phyloP scores from a whole-genome alignment of 164 flowering plant genomes.

The Liriodendron chinense region DNA sequence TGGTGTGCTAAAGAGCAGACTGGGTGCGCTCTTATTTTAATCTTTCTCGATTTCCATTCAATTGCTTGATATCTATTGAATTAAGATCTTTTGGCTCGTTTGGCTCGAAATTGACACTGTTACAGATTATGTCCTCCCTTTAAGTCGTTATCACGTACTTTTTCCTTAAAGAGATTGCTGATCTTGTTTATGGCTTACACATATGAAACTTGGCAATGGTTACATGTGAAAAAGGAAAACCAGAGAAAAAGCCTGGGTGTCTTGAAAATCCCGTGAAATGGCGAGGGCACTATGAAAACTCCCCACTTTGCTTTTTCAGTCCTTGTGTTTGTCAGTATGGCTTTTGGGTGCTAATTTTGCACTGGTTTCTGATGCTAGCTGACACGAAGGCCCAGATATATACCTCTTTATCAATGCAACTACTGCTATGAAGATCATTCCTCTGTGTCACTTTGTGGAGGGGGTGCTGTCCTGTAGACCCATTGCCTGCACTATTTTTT shows the following conservation, averaged over 20 bases:
- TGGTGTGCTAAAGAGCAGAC: constrained; percentile 12
- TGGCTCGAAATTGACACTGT: background rate
- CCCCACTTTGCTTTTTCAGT: constrained; percentile 5
- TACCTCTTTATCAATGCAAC: constrained; percentile 5
- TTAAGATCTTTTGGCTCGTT: background rate
- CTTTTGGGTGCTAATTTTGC: constrained; percentile 10
- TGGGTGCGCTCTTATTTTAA: constrained; percentile 9
- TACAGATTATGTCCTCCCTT: constrained; percentile 1
- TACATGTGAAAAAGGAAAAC: background rate
- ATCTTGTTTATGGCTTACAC: background rate
- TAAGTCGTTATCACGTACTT: background rate
- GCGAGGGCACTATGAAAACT: constrained; percentile 13
- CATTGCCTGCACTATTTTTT: constrained; percentile 7
- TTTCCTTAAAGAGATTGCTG: background rate
- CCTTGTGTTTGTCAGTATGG: constrained; percentile 10
- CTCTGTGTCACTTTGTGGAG: constrained; percentile 8
- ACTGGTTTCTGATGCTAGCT: constrained; percentile 11
- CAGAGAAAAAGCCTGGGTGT: background rate
- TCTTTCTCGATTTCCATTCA: background rate
- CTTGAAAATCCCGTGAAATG: constrained; percentile 12
- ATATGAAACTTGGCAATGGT: background rate
- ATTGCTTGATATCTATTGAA: background rate
- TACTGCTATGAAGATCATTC: constrained; percentile 14
- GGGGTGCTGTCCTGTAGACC: constrained; percentile 9
- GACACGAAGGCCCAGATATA: constrained; percentile 9